Conservation (phyloP, 129 eudicot genomes). For the Helianthus annuus region HanXRQr2.0-SUNRISE NC_035449.2:13273713-13274212, state of each 20-base stretch:
- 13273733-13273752: slow-evolving; percentile 34
- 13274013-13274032: slow-evolving; percentile 73
- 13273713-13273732: slow-evolving; percentile 26
- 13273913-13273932: slow-evolving; percentile 81
- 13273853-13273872: background rate
- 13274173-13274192: slow-evolving; percentile 81
- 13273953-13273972: slow-evolving; percentile 69
- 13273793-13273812: slow-evolving; percentile 61
- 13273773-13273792: slow-evolving; percentile 64
- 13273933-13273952: slow-evolving; percentile 47
- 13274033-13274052: slow-evolving; percentile 42
- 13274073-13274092: background rate
- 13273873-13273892: background rate
- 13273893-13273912: slow-evolving; percentile 63
- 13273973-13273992: slow-evolving; percentile 55
- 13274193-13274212: slow-evolving; percentile 96
- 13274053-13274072: no score
- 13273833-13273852: background rate
- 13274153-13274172: background rate
- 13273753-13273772: slow-evolving; percentile 43
- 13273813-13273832: slow-evolving; percentile 11
- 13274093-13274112: no score
- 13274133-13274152: slow-evolving; percentile 1
- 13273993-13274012: slow-evolving; percentile 59
- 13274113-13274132: background rate